Evolutionary conservation across 306 rosid species (phyloP).

Genomic region (Ziziphus jujuba): DNA sequence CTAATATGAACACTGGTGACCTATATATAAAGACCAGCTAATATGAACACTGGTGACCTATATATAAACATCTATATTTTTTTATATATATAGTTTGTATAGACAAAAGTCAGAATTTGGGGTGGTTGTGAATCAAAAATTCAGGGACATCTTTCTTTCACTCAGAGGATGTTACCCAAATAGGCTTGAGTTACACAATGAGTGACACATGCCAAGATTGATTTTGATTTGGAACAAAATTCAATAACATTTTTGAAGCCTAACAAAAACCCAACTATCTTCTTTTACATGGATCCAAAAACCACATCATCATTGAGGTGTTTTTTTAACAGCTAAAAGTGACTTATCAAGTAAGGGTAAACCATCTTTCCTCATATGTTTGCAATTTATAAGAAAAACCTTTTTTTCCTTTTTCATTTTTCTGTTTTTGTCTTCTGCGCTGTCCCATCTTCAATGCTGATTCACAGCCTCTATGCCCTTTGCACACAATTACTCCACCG

Average conservation of each 20-base stretch:
- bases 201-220: slow-evolving; percentile 13
- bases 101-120: slow-evolving; percentile 10
- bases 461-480: too few relatives aligned
- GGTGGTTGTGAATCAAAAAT: neutral
- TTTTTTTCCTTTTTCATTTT: too few relatives aligned
- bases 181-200: neutral
- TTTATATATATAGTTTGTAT: neutral
- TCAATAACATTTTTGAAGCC: neutral
- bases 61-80: neutral
- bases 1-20: neutral
- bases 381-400: too few relatives aligned
- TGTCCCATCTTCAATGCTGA: too few relatives aligned
- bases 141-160: neutral
- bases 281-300: neutral
- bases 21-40: slow-evolving; percentile 2
- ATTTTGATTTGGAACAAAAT: neutral
- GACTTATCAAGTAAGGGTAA: too few relatives aligned
- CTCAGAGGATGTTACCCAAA: neutral
- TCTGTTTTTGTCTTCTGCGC: too few relatives aligned
- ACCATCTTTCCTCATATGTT: too few relatives aligned
- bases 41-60: neutral
- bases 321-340: too few relatives aligned
- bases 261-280: slow-evolving; percentile 2
- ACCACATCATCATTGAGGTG: too few relatives aligned
- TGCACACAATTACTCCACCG: neutral